These are phyloP conservation scores for Aotearoamyces nothofagi DNA, from an alignment of 2,329 filamentous ascomycete species.

Conservation along the genomic window DNA sequence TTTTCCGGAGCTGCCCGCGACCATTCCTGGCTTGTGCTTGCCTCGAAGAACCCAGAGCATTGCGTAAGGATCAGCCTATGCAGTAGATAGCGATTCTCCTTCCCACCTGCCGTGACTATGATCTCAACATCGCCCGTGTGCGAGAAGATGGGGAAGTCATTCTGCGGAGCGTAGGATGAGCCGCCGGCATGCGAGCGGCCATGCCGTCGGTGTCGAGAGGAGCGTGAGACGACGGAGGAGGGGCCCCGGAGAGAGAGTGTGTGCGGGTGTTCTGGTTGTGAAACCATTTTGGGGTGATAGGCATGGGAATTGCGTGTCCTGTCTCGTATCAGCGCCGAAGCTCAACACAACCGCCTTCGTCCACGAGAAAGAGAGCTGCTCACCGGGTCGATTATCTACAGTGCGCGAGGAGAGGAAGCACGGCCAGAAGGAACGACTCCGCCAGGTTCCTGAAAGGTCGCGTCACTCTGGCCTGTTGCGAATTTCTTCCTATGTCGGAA, in stretches of 20 bases:
- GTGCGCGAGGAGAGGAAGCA: too few relatives aligned
- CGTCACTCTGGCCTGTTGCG: too few relatives aligned
- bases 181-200: constrained; percentile 71
- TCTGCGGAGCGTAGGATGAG: constrained; percentile 53
- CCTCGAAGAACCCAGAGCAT: constrained; percentile 89
- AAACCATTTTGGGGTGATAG: constrained; percentile 51
- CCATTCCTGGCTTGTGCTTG: constrained; percentile 70
- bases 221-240: constrained; percentile 47
- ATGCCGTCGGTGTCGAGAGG: constrained; percentile 51
- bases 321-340: too few relatives aligned
- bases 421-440: too few relatives aligned
- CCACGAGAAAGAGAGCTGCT: too few relatives aligned
- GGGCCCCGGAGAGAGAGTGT: constrained; percentile 43
- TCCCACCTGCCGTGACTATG: constrained; percentile 51
- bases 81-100: constrained; percentile 73
- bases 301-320: too few relatives aligned
- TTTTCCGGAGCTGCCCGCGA: constrained; percentile 23
- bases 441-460: too few relatives aligned
- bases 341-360: too few relatives aligned
- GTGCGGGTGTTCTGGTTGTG: constrained; percentile 37
- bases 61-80: constrained; percentile 78
- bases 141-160: constrained; percentile 85
- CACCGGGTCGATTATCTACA: too few relatives aligned
- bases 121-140: constrained; percentile 92
- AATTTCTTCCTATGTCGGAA: too few relatives aligned